Evolutionary conservation across 2,329 filamentous ascomycete species (phyloP), one percentile per base, ranked within the genome.

Genomic region (Penicillium psychrosexuale): DNA sequence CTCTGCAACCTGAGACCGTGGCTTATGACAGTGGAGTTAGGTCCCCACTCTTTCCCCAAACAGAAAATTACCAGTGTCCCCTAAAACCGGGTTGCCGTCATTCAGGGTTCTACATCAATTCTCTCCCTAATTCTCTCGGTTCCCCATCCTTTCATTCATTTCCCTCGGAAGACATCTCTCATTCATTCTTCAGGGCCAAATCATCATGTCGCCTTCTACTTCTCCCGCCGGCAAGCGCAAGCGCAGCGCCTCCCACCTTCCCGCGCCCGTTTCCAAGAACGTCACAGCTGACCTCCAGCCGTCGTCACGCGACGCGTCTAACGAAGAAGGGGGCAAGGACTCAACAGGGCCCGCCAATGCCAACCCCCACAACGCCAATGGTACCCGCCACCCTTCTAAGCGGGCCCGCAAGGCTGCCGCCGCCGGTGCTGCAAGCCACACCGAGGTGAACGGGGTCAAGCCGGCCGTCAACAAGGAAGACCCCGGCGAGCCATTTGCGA

Each of bases 281-380:
- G 69, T 76, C 63, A 77, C 82, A 55, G 81, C 84, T 51, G 83
- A 87, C 68, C 79, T 85, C 47, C 84, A 87, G 71, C 82, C 88
- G 34, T 91, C 89, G 17, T 92, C 90, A 34, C 84, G 89, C 69
- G 90, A 95, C 77, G 89, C 89, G 57, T 93, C 90, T 15, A 89
- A 82, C 61, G 90, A 96, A 76, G 90, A 93, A 70, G 86, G 84
- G 39, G 60, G 58, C 66, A 86, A 88, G 66, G 89, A 90, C 62
- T 86, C 87, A 15, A 83, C 88, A 49, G 82, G 80, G 34, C 76
- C 80, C 37, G 72, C 56, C 30, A 62, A 61, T 44, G 57, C 63
- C 2, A 47, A 27, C 24, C 31, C 42, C 8, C 22, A 47, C 11
- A 47, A 7, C 17, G 1, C 51, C 22, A 51, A 54, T 34, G 42